Evolutionary conservation across 768 basidiomycete species (phyloP), one percentile per base, ranked within the genome.

Genomic region (Tephrocybe sp.): DNA sequence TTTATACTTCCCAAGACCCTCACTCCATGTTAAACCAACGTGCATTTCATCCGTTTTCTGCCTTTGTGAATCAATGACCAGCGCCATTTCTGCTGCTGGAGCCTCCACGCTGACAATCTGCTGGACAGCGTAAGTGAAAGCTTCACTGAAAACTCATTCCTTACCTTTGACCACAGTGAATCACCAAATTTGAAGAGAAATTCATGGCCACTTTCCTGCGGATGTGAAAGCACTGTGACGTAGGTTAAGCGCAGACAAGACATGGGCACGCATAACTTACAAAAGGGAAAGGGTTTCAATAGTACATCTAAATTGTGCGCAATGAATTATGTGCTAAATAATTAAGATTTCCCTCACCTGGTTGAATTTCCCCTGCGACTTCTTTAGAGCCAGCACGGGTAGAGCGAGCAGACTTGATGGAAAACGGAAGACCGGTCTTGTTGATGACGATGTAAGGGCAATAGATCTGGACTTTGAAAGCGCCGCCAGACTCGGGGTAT

Each of bases 1-100:
- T 64, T 98, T 98, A 68, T 98, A 98, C 75, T 97, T 98, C 30
- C 97, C 97, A n/a, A 86, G 73, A 1, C 95, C 97, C 68, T 96
- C 94, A 15, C 81, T 78, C 83, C 95, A 98, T 4, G 93, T 95
- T 33, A 99, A 60, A 1, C 96, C 97, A 40, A 91, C 68, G 64
- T 94, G 90, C 46, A 85, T 77, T 63, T 86, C 83, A 41, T 89
- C 84, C 2, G 77, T 70, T 55, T 75, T 83, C 46, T 84, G 84
- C 25, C 72, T 73, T 37, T 79, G 70, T 8, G 87, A 85, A 2
- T 84, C 75, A 36, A 93, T 77, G 30, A 85, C 80, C 44, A 98
- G 72, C 52, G 88, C 88, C 42, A 84, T 87, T 57, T 97, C 93
- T n/a, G 93, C 93, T 1, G 86, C 80, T 18, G 95, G 90, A 2